Conservation (phyloP, 148 eudicot species). For the Arbutus unedo region DNA sequence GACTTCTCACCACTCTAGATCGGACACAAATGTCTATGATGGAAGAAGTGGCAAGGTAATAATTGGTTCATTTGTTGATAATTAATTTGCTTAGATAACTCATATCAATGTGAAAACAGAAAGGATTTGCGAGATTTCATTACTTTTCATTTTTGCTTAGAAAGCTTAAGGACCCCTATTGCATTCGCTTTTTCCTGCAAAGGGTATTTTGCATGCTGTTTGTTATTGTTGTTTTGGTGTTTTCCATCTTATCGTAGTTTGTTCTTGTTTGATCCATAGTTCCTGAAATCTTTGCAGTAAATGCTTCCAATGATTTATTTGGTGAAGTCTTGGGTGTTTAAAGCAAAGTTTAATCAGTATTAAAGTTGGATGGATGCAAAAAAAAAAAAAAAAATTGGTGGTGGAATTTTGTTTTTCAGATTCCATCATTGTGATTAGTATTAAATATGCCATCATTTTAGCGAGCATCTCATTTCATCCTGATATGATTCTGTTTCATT, state of each 20-base stretch:
- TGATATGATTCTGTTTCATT: no score
- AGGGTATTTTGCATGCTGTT: neutral
- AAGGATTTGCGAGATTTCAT: neutral
- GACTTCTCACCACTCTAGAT: conserved; percentile 62
- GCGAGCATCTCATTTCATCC: neutral
- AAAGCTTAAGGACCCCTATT: neutral
- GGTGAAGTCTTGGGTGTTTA: neutral
- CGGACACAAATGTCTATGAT: conserved; percentile 89
- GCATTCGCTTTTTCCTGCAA: neutral
- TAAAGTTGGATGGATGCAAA: conserved; percentile 1
- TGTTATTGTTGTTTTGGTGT: conserved; percentile 1
- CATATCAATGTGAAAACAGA: neutral
- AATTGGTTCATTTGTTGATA: conserved; percentile 4
- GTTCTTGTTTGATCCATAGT: conserved; percentile 4
- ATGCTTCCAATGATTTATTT: conserved; percentile 1
- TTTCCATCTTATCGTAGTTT: neutral
- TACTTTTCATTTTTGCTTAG: neutral
- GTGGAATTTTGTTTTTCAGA: no score
- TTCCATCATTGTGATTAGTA: neutral
- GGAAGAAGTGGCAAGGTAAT: conserved; percentile 87
- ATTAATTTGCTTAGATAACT: neutral
- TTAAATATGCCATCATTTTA: neutral
- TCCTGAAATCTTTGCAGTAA: neutral
- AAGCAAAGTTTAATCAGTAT: neutral
- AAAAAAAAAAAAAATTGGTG: no score